Evolutionary conservation across 2,329 filamentous ascomycete species (phyloP).

Genomic region (Microsporum ferrugineum): DNA sequence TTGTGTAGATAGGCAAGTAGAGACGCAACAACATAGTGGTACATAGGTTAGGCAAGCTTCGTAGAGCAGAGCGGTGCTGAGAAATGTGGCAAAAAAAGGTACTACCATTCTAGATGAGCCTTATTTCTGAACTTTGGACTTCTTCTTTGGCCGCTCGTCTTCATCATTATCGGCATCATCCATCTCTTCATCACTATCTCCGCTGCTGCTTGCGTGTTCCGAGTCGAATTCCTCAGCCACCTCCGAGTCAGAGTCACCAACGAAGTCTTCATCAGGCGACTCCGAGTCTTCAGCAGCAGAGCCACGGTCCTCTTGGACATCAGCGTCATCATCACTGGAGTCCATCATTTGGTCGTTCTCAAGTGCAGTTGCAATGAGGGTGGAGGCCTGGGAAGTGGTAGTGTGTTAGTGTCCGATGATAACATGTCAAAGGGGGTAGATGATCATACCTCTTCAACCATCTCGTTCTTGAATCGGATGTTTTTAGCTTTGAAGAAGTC

Average conservation of each 20-base stretch:
- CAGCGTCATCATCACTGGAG: slow-evolving; percentile 71
- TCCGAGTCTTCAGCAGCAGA: slow-evolving; percentile 94
- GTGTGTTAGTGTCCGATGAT: slow-evolving; percentile 19
- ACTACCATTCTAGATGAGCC: neutral
- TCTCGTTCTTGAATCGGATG: slow-evolving; percentile 95
- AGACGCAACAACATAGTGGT: neutral
- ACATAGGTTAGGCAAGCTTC: neutral
- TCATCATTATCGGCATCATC: slow-evolving; percentile 39
- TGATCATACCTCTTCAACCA: slow-evolving; percentile 74
- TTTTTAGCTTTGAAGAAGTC: slow-evolving; percentile 95
- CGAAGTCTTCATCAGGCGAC: slow-evolving; percentile 91
- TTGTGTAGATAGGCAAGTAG: neutral
- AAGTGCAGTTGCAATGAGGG: slow-evolving; percentile 65
- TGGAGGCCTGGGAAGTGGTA: slow-evolving; percentile 34
- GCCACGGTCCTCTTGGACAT: slow-evolving; percentile 61
- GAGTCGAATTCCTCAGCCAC: slow-evolving; percentile 95
- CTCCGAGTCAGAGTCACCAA: slow-evolving; percentile 81
- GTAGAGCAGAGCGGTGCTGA: neutral
- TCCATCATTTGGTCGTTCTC: slow-evolving; percentile 72
- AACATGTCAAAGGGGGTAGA: neutral
- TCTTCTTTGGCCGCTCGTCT: slow-evolving; percentile 52
- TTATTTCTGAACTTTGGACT: slow-evolving; percentile 39
- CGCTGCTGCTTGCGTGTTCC: slow-evolving; percentile 73
- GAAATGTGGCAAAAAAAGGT: neutral
- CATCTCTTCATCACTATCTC: slow-evolving; percentile 51